Base-by-base conservation (phyloP, 2,329 filamentous ascomycete genomes). In the Aspergillus sp. region DNA sequence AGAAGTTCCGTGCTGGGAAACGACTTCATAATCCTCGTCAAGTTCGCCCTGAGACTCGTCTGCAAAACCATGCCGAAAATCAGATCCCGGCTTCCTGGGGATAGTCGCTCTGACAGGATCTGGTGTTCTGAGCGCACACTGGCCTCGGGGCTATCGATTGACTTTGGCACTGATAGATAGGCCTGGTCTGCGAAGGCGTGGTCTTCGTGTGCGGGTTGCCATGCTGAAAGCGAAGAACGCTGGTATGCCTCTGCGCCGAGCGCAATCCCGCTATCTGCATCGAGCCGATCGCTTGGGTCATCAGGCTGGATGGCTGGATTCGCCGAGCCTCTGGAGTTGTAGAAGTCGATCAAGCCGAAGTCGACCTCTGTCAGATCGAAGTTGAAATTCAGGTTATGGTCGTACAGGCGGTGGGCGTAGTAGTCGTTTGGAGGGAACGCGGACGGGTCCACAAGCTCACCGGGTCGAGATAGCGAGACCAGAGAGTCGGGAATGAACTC, bases 51-150 rank as follows among this genome's bases (percentile, higher is more conserved):
- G 74, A 73, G 61, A 64, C 83, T 87, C 4, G 82, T 85, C 50
- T 81, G 79, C 37, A 90, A 74, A 1, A 90, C 82, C 57, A 90
- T 80, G 11, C 83, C 86, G 55, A 91, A 75, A 1, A 90, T 81
- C 47, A 81, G 81, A 69, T 91, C 88, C 3, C 86, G 81, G 19
- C 76, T 79, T 9, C 63, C 65, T 3, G 65, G 52, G 2, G 66
- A 64, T 3, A 71, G 50, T 1, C 63, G 59, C 23, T 71, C 69
- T 1, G 61, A 64, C 1, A 70, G 57, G 7, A 64, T 61, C 40
- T 66, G 62, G 7, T 57, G 58, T 3, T 65, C 63, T n/a, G 60
- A 52, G 2, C 55, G 55, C 9, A 58, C 43, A 43, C 17, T 61
- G 1, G 57, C 47, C 23, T 65, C 62, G 1, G 66, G 65, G 44